A percentile compares a stretch with the other conserved stretches of the same genome.
Evolutionary conservation across 192 early-diverging fungal species (phyloP).

Genomic region (Funneliformis mosseae): DNA sequence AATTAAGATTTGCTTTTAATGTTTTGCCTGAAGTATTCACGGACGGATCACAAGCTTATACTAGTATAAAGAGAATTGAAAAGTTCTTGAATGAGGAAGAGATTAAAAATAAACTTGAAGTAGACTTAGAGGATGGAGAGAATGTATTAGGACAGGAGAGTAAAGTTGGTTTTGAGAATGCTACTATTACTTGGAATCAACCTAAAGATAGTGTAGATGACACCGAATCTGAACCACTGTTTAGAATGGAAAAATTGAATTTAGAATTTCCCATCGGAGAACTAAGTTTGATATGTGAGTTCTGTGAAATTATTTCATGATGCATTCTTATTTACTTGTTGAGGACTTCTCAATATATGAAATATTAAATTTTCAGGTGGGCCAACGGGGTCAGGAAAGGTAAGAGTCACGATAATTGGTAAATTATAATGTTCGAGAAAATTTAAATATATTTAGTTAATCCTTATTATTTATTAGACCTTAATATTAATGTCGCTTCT

Average conservation of each 20-base stretch:
- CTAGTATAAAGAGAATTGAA: slow-evolving; percentile 71
- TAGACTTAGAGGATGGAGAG: neutral
- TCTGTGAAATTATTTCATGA: too few relatives aligned
- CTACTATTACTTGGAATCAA: slow-evolving; percentile 54
- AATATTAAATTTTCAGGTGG: slow-evolving; percentile 49
- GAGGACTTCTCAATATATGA: too few relatives aligned
- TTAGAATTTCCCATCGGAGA: slow-evolving; percentile 70
- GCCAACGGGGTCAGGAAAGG: slow-evolving; percentile 87
- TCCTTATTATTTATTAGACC: slow-evolving; percentile 36
- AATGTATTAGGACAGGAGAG: neutral
- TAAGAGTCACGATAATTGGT: neutral
- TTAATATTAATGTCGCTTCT: slow-evolving; percentile 78
- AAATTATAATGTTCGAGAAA: neutral
- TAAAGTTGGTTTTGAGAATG: slow-evolving; percentile 50
- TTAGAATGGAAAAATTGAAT: slow-evolving; percentile 64
- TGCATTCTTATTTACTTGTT: neutral
- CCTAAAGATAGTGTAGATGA: too few relatives aligned
- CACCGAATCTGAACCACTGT: slow-evolving; percentile 38
- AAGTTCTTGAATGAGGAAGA: slow-evolving; percentile 77
- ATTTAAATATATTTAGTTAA: neutral
- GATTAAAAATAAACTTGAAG: slow-evolving; percentile 37
- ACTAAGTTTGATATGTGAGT: slow-evolving; percentile 68
- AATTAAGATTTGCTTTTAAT: slow-evolving; percentile 66
- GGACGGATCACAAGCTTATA: slow-evolving; percentile 56
- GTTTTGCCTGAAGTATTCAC: slow-evolving; percentile 61